phyloP scores from a whole-genome alignment of 768 basidiomycete species.

The Russula griseocarnosa region DNA sequence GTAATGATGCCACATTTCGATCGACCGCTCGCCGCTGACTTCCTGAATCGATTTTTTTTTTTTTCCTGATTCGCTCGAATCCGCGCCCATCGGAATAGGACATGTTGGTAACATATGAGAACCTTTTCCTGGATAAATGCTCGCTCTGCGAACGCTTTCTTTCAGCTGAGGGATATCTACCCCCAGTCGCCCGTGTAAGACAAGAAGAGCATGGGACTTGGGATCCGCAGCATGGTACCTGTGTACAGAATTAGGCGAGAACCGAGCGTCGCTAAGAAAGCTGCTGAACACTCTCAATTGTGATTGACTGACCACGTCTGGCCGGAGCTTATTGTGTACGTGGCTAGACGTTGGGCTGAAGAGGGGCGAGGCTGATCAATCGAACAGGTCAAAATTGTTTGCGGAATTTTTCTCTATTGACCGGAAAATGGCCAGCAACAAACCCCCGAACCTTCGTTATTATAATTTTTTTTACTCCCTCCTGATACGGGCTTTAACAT shows the following conservation, averaged over 20 bases:
- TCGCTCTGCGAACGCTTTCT: constrained; percentile 59
- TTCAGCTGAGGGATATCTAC: constrained; percentile 65
- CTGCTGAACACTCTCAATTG: not conserved
- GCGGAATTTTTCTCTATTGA: not conserved
- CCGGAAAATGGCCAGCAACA: not conserved
- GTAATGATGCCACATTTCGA: not conserved
- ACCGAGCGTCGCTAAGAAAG: not conserved
- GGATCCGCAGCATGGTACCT: constrained; percentile 51
- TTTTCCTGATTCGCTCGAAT: constrained; percentile 14
- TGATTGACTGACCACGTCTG: not conserved
- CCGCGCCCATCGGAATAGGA: constrained; percentile 36
- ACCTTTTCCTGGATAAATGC: constrained; percentile 61
- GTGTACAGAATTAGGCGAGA: constrained; percentile 31
- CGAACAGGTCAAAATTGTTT: constrained; percentile 3
- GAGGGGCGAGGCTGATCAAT: constrained; percentile 1
- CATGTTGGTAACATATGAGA: constrained; percentile 53
- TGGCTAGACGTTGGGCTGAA: not conserved
- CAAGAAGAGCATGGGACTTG: constrained; percentile 40
- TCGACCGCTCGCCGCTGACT: not conserved
- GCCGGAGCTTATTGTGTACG: constrained; percentile 10
- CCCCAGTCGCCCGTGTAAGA: constrained; percentile 64
- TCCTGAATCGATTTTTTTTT: not conserved
- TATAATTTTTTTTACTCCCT: not conserved
- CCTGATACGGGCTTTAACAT: not conserved
- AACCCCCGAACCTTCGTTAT: not conserved